These are phyloP conservation scores for Fusarium sulawesiense DNA, from an alignment of 2,329 filamentous ascomycete genomes.

Conservation along the genomic window DNA sequence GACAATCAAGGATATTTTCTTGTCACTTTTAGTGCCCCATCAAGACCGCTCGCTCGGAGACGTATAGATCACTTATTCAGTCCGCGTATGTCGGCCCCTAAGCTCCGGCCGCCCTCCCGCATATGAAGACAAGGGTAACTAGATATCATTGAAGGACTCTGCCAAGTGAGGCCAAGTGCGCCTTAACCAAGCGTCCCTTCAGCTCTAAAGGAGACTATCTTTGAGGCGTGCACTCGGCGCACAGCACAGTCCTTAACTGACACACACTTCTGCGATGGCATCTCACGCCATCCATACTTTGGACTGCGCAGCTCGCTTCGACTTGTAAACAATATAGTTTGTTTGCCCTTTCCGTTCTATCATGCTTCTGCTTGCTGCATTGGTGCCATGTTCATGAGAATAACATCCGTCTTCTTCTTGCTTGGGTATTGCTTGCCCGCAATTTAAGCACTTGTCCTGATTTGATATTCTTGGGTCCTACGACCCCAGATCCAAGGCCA, in stretches of 20 bases:
- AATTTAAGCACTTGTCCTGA: constrained; percentile 9
- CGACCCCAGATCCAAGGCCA: constrained; percentile 25
- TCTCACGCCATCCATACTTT: constrained; percentile 33
- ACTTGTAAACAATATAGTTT: constrained; percentile 30
- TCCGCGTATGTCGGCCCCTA: constrained; percentile 15
- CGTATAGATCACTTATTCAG: constrained; percentile 15
- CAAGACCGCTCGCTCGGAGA: neutral
- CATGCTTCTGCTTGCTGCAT: constrained; percentile 2
- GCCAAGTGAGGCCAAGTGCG: constrained; percentile 35
- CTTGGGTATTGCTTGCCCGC: constrained; percentile 34
- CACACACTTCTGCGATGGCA: constrained; percentile 44
- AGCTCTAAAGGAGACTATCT: constrained; percentile 29
- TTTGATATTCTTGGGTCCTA: constrained; percentile 13
- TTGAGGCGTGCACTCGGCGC: constrained; percentile 36
- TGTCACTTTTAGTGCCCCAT: neutral
- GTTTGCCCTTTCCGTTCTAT: neutral
- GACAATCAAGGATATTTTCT: neutral
- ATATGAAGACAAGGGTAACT: constrained; percentile 21
- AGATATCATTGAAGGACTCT: constrained; percentile 23
- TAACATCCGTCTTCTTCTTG: constrained; percentile 5
- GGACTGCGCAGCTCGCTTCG: constrained; percentile 33
- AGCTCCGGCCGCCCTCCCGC: constrained; percentile 31
- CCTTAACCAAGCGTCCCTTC: constrained; percentile 31
- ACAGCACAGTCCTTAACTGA: constrained; percentile 37
- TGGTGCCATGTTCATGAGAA: constrained; percentile 37